Evolutionary conservation across 1,139 yeast genomes (phyloP).

Genomic region (Candida dubliniensis): DNA sequence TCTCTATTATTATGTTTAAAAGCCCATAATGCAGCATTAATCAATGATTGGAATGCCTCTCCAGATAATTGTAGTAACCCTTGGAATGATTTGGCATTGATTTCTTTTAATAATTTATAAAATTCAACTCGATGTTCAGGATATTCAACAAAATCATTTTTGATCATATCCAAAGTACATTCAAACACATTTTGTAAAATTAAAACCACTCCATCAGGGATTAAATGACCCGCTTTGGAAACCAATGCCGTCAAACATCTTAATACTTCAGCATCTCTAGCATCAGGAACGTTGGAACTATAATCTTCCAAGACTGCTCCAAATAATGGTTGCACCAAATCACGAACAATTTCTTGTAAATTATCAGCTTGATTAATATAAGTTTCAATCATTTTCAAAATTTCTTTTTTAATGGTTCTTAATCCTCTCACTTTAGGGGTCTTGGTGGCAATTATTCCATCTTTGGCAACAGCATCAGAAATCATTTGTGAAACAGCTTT

Average conservation of each 20-base stretch:
- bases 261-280: slow-evolving; percentile 96
- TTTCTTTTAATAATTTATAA: slow-evolving; percentile 83
- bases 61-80: slow-evolving; percentile 89
- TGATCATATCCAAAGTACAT: slow-evolving; percentile 93
- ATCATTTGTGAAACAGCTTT: slow-evolving; percentile 90
- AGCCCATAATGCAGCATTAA: slow-evolving; percentile 97
- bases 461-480: slow-evolving; percentile 73
- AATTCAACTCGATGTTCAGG: slow-evolving; percentile 98
- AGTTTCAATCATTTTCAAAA: slow-evolving; percentile 84
- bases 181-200: slow-evolving; percentile 91
- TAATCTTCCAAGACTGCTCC: slow-evolving; percentile 90
- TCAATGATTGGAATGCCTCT: slow-evolving; percentile 84
- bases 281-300: slow-evolving; percentile 85
- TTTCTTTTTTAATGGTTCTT: slow-evolving; percentile 94
- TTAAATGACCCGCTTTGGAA: slow-evolving; percentile 79
- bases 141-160: slow-evolving; percentile 90
- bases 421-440: slow-evolving; percentile 95
- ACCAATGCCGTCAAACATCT: slow-evolving; percentile 93
- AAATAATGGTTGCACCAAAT: slow-evolving; percentile 80
- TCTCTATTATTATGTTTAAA: slow-evolving; percentile 95
- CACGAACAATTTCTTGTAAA: slow-evolving; percentile 79
- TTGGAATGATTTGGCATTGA: slow-evolving; percentile 79
- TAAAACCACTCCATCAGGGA: slow-evolving; percentile 86
- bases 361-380: slow-evolving; percentile 87
- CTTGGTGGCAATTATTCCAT: slow-evolving; percentile 86